Evolutionary conservation across 345 rosid species (phyloP).

Genomic region (Mallotus nudiflorus): DNA sequence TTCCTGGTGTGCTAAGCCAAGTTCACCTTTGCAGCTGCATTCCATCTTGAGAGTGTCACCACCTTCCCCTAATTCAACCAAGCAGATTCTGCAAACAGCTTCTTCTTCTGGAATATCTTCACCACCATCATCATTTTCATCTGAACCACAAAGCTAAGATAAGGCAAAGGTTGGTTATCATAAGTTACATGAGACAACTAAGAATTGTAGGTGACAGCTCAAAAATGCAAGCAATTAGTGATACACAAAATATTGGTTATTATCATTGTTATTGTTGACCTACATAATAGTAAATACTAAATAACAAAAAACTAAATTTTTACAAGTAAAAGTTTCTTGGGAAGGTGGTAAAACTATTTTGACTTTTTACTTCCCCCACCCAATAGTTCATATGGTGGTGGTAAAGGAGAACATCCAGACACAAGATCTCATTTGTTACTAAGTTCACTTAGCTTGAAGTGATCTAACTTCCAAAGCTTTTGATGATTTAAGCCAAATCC

Average conservation of each 20-base stretch:
- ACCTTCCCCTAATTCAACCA: conserved; percentile 81
- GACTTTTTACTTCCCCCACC: not conserved
- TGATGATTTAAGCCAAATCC: not conserved
- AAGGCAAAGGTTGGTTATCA: conserved; percentile 58
- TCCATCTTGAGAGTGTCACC: conserved; percentile 91
- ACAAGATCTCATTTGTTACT: not conserved
- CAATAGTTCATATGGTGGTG: too few relatives aligned
- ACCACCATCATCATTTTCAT: conserved; percentile 51
- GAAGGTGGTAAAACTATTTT: not conserved
- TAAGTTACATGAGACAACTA: conserved; percentile 21
- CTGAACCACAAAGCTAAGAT: conserved; percentile 76
- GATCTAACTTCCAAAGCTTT: not conserved
- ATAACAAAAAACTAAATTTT: not conserved
- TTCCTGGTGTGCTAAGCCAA: conserved; percentile 87
- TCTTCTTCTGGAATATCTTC: conserved; percentile 90
- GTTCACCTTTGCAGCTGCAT: conserved; percentile 93
- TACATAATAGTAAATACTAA: not conserved
- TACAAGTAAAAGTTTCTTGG: not conserved
- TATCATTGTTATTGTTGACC: not conserved
- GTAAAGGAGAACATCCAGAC: not conserved
- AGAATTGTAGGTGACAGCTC: conserved; percentile 13
- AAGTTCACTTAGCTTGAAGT: not conserved
- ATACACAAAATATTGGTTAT: conserved; percentile 1
- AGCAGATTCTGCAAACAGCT: conserved; percentile 94
- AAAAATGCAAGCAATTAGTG: conserved; percentile 8